Base-by-base conservation (phyloP, 345 rosid genomes). In the Eucalyptus cladocalyx region DNA sequence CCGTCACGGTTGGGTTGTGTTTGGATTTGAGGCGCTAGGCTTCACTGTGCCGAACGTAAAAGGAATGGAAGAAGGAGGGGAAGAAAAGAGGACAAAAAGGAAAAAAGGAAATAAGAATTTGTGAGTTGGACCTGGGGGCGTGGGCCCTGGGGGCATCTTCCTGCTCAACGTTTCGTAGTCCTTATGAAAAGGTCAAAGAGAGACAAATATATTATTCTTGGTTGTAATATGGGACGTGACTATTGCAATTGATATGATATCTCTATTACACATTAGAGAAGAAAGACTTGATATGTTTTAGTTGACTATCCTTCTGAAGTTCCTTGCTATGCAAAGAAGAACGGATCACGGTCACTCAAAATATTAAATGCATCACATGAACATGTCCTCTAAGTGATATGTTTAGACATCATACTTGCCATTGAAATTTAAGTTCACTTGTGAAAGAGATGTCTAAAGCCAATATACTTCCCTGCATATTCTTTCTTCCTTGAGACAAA, bases 371-470 rank as follows among this genome's bases (percentile, higher is more conserved):
- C 60, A 21, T 23, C 62, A 21, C 62, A 24, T 1, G 1, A 56
- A 4, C 28, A 56, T 56, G 5, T 23, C 62, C 62, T 23, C 1
- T 2, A 0, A 56, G 12, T 56, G 12, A 56, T 56, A 4, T 56
- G 28, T 56, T 11, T 6, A 56, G 0, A 56, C 62, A 56, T 56
- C 1, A 28, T 23, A 23, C 26, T 0, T 56, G 28, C 4, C 3
- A 6, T 56, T 23, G 3, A 56, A 56, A 56, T 23, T 56, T 11
- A 56, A 56, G 28, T 56, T 23, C 28, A 26, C 28, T 1, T 4
- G 62, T 56, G 6, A 56, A 56, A 56, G 62, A 56, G 28, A 56
- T 56, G 28, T 56, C 60, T 56, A 56, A 56, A 23, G 60, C 60
- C 1, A 11, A 1, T 56, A 56, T 23, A 56, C 62, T 24, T 56